A percentile compares a stretch with the other conserved stretches of the same genome.
phyloP scores from a whole-genome alignment of 129 eudicot species.

The Escallonia herrerae region DNA sequence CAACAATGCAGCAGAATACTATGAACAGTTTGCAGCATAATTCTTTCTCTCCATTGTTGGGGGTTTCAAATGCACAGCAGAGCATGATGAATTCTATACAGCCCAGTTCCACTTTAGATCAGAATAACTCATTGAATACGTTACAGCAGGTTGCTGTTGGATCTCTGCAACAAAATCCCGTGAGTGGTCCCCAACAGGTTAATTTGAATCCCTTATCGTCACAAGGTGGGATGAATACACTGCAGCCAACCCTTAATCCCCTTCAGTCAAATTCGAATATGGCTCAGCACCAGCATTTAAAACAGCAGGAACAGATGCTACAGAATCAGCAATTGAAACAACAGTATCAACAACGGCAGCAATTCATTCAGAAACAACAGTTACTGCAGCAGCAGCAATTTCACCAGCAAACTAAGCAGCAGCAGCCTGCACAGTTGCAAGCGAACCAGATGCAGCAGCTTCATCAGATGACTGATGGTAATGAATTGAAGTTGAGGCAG shows the following conservation, averaged over 20 bases:
- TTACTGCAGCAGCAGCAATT: slow-evolving; percentile 44
- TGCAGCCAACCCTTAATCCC: slow-evolving; percentile 43
- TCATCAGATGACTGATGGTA: slow-evolving; percentile 56
- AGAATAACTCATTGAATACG: slow-evolving; percentile 42
- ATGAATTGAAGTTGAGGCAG: slow-evolving; percentile 61
- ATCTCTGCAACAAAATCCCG: slow-evolving; percentile 70
- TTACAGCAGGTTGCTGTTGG: slow-evolving; percentile 63
- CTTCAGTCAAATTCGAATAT: slow-evolving; percentile 42
- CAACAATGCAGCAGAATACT: slow-evolving; percentile 55
- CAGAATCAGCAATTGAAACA: slow-evolving; percentile 63
- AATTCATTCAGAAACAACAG: slow-evolving; percentile 42
- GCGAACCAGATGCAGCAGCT: slow-evolving; percentile 55
- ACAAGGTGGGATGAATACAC: slow-evolving; percentile 43
- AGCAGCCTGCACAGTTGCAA: slow-evolving; percentile 45
- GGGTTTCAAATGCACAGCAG: slow-evolving; percentile 53
- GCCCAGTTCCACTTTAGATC: slow-evolving; percentile 54
- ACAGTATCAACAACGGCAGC: slow-evolving; percentile 60
- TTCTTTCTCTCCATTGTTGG: slow-evolving; percentile 42
- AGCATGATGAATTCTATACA: slow-evolving; percentile 48
- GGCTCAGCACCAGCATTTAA: slow-evolving; percentile 56
- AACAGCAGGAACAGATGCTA: slow-evolving; percentile 76
- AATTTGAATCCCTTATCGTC: slow-evolving; percentile 45
- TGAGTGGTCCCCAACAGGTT: slow-evolving; percentile 58
- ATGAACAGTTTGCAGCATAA: slow-evolving; percentile 58
- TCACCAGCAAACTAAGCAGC: slow-evolving; percentile 49